phyloP scores from a whole-genome alignment of 1,139 yeast species.

The Sugiyamaella grinbergsii region DNA sequence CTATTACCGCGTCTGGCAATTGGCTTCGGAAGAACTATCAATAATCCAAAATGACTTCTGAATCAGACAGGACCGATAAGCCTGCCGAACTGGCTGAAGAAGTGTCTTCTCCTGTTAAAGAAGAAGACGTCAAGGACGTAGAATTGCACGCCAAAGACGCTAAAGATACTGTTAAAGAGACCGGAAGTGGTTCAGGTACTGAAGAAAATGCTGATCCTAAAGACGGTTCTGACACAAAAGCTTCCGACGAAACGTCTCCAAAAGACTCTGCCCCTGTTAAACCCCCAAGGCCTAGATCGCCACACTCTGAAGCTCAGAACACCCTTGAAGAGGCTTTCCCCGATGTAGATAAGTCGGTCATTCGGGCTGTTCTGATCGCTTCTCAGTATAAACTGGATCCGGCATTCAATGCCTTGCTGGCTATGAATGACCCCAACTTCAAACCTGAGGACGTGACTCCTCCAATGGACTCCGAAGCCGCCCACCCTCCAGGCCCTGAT shows the following conservation, averaged over 20 bases:
- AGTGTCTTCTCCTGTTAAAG: not conserved
- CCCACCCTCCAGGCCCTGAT: slow-evolving; percentile 16
- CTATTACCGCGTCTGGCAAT: too few species aligned
- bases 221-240: slow-evolving; percentile 13
- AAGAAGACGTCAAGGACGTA: slow-evolving; percentile 1
- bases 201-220: slow-evolving; percentile 15
- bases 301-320: slow-evolving; percentile 53
- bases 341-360: slow-evolving; percentile 62
- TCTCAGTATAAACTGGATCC: slow-evolving; percentile 78
- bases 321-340: slow-evolving; percentile 83
- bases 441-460: slow-evolving; percentile 52
- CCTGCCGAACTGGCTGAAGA: not conserved
- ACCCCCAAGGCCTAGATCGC: slow-evolving; percentile 70
- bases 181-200: not conserved
- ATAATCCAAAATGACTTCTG: slow-evolving; percentile 1
- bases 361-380: slow-evolving; percentile 82
- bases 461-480: slow-evolving; percentile 17
- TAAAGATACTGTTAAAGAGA: slow-evolving; percentile 4
- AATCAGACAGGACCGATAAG: not conserved
- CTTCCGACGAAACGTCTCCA: slow-evolving; percentile 23
- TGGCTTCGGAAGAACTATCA: too few species aligned
- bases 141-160: slow-evolving; percentile 1
- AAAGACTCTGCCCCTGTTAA: slow-evolving; percentile 65
- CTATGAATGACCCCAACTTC: slow-evolving; percentile 73
- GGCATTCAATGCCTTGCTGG: slow-evolving; percentile 85